Base-by-base conservation (phyloP, 192 early-diverging fungal species). In the Rhizoclosmatium sp. region DNA sequence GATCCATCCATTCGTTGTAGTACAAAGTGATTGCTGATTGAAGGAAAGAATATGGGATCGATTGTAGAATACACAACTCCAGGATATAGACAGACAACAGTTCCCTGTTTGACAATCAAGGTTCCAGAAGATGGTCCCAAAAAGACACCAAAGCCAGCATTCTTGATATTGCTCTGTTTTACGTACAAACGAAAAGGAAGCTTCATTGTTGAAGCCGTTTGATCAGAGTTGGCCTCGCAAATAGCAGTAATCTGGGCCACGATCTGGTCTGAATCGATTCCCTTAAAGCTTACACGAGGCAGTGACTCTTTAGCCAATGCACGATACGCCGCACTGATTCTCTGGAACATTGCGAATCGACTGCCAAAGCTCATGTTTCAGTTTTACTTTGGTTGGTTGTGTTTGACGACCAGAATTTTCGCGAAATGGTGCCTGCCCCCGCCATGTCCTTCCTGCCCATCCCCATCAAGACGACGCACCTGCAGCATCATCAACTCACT, bases 1-100 rank as follows among this genome's bases (percentile, higher is more conserved):
- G 41, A 49, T 42, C 70, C 69, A 72, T 78, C 70, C 31, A 71
- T 78, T n/a, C 67, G 41, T 59, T 71, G 66, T 19, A 78, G 40
- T 3, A 78, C 60, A 46, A 75, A 78, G 16, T 60, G 31, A 48
- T 78, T 78, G 40, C 19, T 40, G 47, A 78, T 73, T 19, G 76
- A 78, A 16, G 76, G 42, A 48, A 78, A 71, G 47, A 78, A 67
- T 1, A 78, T 12, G 39, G 76, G 76, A 59, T 78, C 76, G 10
- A 19, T 16, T 3, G 66, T 41, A 64, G n/a, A 40, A 45, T 78
- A 78, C 2, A 78, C 70, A 47, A 78, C 41, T 39, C 76, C 76
- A 5, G 76, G 76, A 54, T 78, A 78, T 39, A 78, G 14, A 7
- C 69, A 67, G 21, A 76, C 68, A 3, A 76, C 66, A 3, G 76